Evolutionary conservation across 1,284 basidiomycete genomes (phyloP).

Genomic region (Malassezia equina): DNA sequence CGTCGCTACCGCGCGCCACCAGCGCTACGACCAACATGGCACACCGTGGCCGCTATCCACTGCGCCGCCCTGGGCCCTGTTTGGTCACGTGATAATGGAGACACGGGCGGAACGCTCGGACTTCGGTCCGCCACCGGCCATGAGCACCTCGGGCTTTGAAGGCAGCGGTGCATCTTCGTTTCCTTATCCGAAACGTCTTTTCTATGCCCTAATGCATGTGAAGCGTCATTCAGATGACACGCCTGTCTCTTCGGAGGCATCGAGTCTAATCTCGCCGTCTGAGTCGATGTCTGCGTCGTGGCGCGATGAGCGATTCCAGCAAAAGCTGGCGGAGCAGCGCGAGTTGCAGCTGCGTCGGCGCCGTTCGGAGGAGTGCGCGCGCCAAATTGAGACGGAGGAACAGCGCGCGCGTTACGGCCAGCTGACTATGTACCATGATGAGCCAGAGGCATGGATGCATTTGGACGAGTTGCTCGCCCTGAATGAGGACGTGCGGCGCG

Average conservation of each 20-base stretch:
- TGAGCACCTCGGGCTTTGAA: background rate
- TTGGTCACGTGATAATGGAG: background rate
- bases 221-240: background rate
- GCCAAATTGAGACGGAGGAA: constrained; percentile 28
- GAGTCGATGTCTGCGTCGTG: background rate
- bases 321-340: constrained; percentile 9
- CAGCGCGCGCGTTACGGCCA: constrained; percentile 30
- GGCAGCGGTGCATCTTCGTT: background rate
- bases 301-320: background rate
- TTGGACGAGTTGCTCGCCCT: constrained; percentile 20
- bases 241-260: background rate
- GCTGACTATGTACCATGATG: constrained; percentile 3
- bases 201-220: background rate
- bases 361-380: constrained; percentile 17
- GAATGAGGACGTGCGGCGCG: constrained; percentile 18
- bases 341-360: constrained; percentile 17
- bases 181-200: background rate
- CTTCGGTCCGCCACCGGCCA: background rate
- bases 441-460: constrained; percentile 5
- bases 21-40: constrained; percentile 42
- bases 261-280: background rate
- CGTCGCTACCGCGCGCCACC: constrained; percentile 27
- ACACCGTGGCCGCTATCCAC: background rate
- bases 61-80: background rate
- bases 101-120: background rate